phyloP scores from a whole-genome alignment of 2,329 filamentous ascomycete species.

The Cladosporium colombiae region DNA sequence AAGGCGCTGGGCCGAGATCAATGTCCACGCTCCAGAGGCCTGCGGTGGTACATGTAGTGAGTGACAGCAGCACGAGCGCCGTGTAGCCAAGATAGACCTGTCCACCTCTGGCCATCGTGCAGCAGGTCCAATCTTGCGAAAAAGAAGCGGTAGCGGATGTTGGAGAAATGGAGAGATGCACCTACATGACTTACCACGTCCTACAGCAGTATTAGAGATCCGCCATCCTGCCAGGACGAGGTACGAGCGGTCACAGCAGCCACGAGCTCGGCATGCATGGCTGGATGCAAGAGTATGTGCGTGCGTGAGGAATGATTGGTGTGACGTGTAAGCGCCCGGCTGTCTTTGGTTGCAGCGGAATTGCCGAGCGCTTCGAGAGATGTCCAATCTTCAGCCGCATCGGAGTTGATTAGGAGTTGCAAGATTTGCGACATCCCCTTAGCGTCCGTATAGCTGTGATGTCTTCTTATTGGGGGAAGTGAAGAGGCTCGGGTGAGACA shows the following conservation, averaged over 20 bases:
- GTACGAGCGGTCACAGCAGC: conserved; percentile 12
- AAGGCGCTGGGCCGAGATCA: conserved; percentile 58
- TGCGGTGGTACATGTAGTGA: conserved; percentile 22
- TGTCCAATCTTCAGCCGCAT: not conserved
- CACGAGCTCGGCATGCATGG: conserved; percentile 5
- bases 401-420: not conserved
- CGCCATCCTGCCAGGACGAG: not conserved
- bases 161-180: not conserved
- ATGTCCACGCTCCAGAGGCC: conserved; percentile 48
- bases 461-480: not conserved
- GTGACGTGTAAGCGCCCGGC: conserved; percentile 13
- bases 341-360: not conserved
- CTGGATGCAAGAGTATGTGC: not conserved
- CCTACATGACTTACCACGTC: conserved; percentile 8
- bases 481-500: not conserved
- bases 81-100: conserved; percentile 32
- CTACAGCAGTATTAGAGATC: not conserved
- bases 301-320: conserved; percentile 7
- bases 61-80: conserved; percentile 32
- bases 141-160: not conserved
- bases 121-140: not conserved
- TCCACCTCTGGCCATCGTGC: not conserved
- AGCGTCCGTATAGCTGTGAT: not conserved
- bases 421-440: not conserved
- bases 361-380: conserved; percentile 14